Base-by-base conservation (phyloP, 805 yeast genomes). In the Starmerella floricola region DNA sequence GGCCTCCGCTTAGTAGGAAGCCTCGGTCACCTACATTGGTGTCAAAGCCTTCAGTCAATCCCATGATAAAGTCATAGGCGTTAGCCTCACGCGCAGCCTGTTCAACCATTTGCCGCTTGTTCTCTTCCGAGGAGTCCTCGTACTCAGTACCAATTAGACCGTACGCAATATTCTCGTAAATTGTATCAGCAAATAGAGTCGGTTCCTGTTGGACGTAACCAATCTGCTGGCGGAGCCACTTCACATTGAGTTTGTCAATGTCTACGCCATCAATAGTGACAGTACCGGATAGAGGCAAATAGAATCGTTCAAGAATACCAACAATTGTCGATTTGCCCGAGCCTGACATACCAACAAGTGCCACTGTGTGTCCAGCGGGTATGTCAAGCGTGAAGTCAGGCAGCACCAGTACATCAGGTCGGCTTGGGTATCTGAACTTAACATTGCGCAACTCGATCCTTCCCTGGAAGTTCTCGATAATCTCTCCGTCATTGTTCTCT, bases 151-250 rank as follows among this genome's bases (percentile, higher is more conserved):
- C 83, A 28, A 72, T 65, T 38, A 85, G 64, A 17, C 97, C 98
- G 61, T 82, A 88, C 43, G 87, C 68, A 34, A 88, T 77, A 56
- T 88, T 88, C 56, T 88, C 96, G 56, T 77, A 66, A 34, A 88
- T 85, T 1, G 93, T 70, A 41, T 84, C 94, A 55, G 87, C 82
- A 65, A 91, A 88, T 33, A 88, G 64, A 4, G 95, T 94, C 0
- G 97, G 93, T 50, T 88, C 96, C 61, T 88, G 98, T 4, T 96
- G 95, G 3, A 88, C 97, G 21, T 84, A 80, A 37, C 95, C 95
- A 42, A 91, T 73, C 34, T 74, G 69, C 45, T 64, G 71, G 53
- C 98, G 72, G 38, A 88, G 68, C 42, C 88, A 75, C 46, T 78
- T 82, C 29, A 88, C 57, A 43, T 83, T 80, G 33, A 85, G 74